Conservation (phyloP, 1,284 basidiomycete genomes). For the Schizophyllum commune region DNA sequence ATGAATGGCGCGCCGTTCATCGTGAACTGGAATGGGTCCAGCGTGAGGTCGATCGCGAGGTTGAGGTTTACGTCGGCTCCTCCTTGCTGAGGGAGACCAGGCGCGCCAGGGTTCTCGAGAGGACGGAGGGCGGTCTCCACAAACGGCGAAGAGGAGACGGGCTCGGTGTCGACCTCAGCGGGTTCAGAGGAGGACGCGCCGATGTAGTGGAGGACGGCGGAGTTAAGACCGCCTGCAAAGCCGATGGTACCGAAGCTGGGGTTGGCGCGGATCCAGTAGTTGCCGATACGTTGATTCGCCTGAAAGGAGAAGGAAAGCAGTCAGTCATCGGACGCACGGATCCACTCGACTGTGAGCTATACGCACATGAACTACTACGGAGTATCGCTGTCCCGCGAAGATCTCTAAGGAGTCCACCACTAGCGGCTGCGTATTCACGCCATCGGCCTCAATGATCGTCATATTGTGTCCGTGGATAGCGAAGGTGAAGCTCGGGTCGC, state of each 20-base stretch:
- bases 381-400: constrained; percentile 32
- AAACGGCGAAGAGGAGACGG: constrained; percentile 13
- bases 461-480: constrained; percentile 34
- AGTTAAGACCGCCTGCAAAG: constrained; percentile 8
- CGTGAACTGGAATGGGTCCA: constrained; percentile 5
- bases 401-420: constrained; percentile 31
- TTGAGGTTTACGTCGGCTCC: constrained; percentile 22
- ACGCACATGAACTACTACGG: constrained; percentile 26
- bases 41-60: constrained; percentile 12
- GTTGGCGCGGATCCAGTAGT: constrained; percentile 12
- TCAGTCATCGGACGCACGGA: constrained; percentile 8
- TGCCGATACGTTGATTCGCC: constrained; percentile 6
- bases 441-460: constrained; percentile 43
- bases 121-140: constrained; percentile 22
- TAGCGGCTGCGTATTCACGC: constrained; percentile 27
- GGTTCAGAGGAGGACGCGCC: constrained; percentile 15
- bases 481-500: constrained; percentile 28
- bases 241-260: constrained; percentile 3
- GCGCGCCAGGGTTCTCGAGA: constrained; percentile 17
- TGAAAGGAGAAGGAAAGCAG: constrained; percentile 5
- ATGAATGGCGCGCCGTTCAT: constrained; percentile 22
- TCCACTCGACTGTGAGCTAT: constrained; percentile 13
- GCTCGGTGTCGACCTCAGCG: constrained; percentile 15
- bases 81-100: constrained; percentile 17
- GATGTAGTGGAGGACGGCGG: constrained; percentile 9